Evolutionary conservation across 805 yeast genomes (phyloP), one percentile per base, ranked within the genome.

Genomic region (Yamadazyma scolyti): DNA sequence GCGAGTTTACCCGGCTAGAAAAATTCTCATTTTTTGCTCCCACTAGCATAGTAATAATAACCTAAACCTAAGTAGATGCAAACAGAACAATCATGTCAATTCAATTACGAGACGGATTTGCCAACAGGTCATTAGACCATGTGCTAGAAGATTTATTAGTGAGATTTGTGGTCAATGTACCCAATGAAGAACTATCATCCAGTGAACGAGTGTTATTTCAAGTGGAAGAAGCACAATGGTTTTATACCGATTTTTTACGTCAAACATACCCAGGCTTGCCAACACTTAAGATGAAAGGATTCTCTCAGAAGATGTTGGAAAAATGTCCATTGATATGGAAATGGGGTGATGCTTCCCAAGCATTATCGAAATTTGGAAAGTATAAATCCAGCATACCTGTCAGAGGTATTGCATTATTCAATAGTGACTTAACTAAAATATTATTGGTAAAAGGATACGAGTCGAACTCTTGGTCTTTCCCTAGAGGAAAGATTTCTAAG

Each of bases 201-300:
- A 72, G 79, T 17, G 90, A 62, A 39, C 71, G 98, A 50, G 82
- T 89, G 16, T 75, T 88, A 50, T 93, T 93, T 62, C 95, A 89
- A 54, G 80, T 93, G 24, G 99, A 93, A 65, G 97, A 93, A 57
- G 98, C 98, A 2, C 96, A 88, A 46, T 93, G 98, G 98, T 93
- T 84, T 52, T 93, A 89, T 58, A 73, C 82, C 29, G 99, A 93
- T 58, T 89, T 82, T 47, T 69, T 82, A 9, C 72, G 89, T 20
- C 73, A 72, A 20, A 60, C 80, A 46, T 82, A 87, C 53, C 89
- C 93, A 3, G 56, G 68, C 19, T 66, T 90, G 36, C 97, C 97
- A 2, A 52, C 74, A 2, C 61, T 89, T 66, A 82, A 80, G 49
- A 78, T 88, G 75, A 82, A 82, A 53, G 59, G 71, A 6, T 89